These are phyloP conservation scores for Aciculosporium take DNA, from an alignment of 2,329 filamentous ascomycete species.

Conservation along the genomic window DNA sequence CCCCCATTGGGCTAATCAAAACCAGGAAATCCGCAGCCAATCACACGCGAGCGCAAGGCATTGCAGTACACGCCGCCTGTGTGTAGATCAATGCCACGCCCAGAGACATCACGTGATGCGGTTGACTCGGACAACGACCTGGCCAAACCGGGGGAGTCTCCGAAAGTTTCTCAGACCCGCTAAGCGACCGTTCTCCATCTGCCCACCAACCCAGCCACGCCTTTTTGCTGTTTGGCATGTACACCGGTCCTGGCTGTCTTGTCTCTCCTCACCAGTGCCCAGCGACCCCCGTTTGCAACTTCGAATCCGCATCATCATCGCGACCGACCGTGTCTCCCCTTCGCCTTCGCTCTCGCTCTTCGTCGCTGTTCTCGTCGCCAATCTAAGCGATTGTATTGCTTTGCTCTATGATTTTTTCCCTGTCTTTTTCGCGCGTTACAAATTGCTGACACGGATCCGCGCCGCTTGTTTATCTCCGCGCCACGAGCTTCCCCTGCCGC, in stretches of 20 bases:
- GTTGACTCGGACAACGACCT: conserved; percentile 4
- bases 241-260: conserved; percentile 4
- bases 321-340: conserved; percentile 5
- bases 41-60: background rate
- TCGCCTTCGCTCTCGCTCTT: conserved; percentile 8
- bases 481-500: conserved; percentile 17
- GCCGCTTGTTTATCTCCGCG: conserved; percentile 18
- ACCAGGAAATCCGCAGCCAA: background rate
- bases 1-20: no score
- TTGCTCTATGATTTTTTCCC: conserved; percentile 18
- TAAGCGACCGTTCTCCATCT: conserved; percentile 6
- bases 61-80: background rate
- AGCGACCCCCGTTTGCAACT: conserved; percentile 3
- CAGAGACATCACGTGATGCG: background rate
- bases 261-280: background rate
- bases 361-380: conserved; percentile 13
- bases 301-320: conserved; percentile 10
- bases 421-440: conserved; percentile 17
- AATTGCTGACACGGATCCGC: conserved; percentile 13
- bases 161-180: background rate
- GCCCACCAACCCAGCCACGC: conserved; percentile 22
- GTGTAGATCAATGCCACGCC: no score
- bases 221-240: no score
- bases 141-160: background rate
- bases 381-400: conserved; percentile 11